Percentiles rank a stretch among this genome's conserved stretches.
Evolutionary conservation across 1,284 basidiomycete species (phyloP).

Genomic region (Leccinum variabile): DNA sequence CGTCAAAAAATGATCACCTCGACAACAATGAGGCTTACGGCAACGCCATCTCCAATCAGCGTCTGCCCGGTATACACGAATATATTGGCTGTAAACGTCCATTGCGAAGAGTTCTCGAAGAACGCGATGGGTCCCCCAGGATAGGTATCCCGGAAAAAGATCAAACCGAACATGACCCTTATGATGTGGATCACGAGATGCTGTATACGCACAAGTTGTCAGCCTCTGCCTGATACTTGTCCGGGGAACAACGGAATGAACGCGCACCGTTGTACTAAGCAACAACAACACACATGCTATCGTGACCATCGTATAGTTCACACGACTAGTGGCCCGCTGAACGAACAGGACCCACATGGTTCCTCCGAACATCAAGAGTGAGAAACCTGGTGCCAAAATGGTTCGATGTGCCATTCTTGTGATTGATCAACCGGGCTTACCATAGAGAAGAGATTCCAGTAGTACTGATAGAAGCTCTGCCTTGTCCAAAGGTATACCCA

Average conservation of each 20-base stretch:
- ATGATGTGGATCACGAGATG: conserved; percentile 3
- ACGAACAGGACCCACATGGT: conserved; percentile 3
- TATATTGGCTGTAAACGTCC: background rate
- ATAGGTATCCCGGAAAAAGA: background rate
- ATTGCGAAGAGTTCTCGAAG: conserved; percentile 1
- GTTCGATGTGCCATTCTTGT: background rate
- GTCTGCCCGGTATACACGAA: background rate
- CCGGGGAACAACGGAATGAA: background rate
- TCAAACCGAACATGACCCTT: background rate
- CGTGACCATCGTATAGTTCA: conserved; percentile 4
- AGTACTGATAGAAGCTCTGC: conserved; percentile 12
- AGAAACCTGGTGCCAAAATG: conserved; percentile 1
- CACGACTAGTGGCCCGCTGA: background rate
- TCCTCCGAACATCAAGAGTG: conserved; percentile 13
- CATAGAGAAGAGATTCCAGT: conserved; percentile 6
- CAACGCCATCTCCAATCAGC: background rate
- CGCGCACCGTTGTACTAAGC: conserved; percentile 10
- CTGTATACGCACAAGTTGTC: background rate
- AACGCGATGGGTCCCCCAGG: background rate
- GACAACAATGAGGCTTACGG: background rate
- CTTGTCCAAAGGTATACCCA: conserved; percentile 4
- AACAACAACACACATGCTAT: conserved; percentile 5
- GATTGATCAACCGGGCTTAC: background rate
- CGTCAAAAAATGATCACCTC: background rate
- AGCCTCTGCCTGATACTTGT: background rate